Base-by-base conservation (phyloP, 306 rosid species). In the Begonia peltatifolia region DNA sequence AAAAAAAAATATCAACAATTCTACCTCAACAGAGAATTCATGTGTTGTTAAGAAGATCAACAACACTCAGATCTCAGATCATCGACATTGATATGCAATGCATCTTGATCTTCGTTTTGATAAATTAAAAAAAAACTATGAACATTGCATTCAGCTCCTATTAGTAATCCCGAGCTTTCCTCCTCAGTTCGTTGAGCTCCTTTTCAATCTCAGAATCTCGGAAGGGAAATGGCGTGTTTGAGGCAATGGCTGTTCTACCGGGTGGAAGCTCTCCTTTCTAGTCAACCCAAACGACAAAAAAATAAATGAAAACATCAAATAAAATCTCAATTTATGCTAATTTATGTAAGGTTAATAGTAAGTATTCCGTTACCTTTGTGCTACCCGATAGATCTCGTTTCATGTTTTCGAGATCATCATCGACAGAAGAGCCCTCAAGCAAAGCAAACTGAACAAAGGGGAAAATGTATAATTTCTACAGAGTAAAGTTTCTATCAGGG, bases 231-330 rank as follows among this genome's bases (percentile, higher is more conserved):
- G 83, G 66, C 46, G 61, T 66, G 64, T 52, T 70, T 0, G 69
- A 17, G 55, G 68, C 74, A 9, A 74, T 23, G 46, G 65, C 53
- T 46, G 81, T 79, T 81, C 94, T 81, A 67, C 96, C 96, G 4
- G 87, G 94, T 18, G 94, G 96, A 61, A 87, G 94, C 60, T 87
- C 87, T 49, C 96, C 96, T 78, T 84, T 87, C 96, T 87, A 82
- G 65, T 63, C 11, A n/a, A 4, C 22, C 53, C 53, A 55, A 30
- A 71, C 48, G 6, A 48, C 16, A 51, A 14, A 59, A 53, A 49
- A 41, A 11, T 64, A 36, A 58, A 52, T 12, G 10, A 16, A 53
- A 53, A 10, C 14, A 16, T 52, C 42, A 14, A 30, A 54, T 6
- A 9, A 6, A n/a, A 44, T 10, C 14, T 44, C n/a, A 44, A 44